phyloP scores from a whole-genome alignment of 768 basidiomycete species.

The Kwoniella sp. region DNA sequence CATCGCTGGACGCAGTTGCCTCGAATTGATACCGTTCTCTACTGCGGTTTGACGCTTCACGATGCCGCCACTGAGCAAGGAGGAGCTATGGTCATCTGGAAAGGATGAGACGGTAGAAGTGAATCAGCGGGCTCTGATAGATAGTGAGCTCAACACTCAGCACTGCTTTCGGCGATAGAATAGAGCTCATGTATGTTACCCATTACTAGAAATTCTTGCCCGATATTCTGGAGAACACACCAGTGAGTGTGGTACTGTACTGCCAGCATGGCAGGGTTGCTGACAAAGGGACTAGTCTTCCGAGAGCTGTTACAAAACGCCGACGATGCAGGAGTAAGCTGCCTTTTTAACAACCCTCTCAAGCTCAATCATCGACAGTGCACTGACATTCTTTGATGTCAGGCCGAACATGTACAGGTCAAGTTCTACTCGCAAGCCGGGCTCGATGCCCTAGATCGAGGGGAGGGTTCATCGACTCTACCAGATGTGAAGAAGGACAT shows the following conservation, averaged over 20 bases:
- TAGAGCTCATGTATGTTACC: not conserved
- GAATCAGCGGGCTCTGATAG: slow-evolving; percentile 93
- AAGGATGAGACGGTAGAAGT: slow-evolving; percentile 62
- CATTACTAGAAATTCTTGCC: slow-evolving; percentile 68
- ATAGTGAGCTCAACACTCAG: slow-evolving; percentile 61
- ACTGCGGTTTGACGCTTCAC: no score
- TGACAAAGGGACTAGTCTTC: slow-evolving; percentile 59
- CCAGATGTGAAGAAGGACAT: slow-evolving; percentile 67
- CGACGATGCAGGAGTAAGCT: slow-evolving; percentile 71
- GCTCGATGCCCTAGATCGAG: slow-evolving; percentile 31
- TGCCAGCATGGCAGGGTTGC: not conserved
- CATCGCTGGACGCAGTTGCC: no score
- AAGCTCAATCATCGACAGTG: no score
- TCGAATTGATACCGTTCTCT: no score
- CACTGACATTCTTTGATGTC: not conserved
- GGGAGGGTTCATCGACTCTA: slow-evolving; percentile 52
- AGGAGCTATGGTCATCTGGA: slow-evolving; percentile 40
- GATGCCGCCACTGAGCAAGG: slow-evolving; percentile 47
- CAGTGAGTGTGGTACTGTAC: slow-evolving; percentile 54
- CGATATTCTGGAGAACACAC: slow-evolving; percentile 95
- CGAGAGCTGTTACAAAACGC: slow-evolving; percentile 93
- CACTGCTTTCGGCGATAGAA: not conserved
- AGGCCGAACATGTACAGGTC: slow-evolving; percentile 51
- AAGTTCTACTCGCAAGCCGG: slow-evolving; percentile 49
- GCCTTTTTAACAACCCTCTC: no score